Evolutionary conservation across 331 rosid genomes (phyloP), one percentile per base, ranked within the genome.

Genomic region (Malus hybrid): DNA sequence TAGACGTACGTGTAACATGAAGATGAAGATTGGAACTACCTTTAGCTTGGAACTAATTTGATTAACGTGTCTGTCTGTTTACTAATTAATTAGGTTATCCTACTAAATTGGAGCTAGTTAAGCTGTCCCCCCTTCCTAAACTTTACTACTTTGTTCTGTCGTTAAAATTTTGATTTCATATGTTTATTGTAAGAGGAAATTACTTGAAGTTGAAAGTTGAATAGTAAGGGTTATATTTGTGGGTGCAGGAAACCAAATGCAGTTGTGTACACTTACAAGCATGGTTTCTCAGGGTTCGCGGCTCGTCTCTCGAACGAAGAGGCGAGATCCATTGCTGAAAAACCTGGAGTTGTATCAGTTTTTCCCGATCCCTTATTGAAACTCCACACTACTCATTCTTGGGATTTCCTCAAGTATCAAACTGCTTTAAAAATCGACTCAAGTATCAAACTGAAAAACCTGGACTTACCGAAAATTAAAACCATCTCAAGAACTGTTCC

Each of bases 221-320:
- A 14, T 48, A 14, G 55, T 48, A 15, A 5, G 56, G 56, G 20
- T 50, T 31, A 46, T 64, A 13, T 28, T 39, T 75, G 61, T 31
- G 50, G 16, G 44, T 24, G 29, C 22, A 93, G 98, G 89, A 87
- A 86, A 42, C 57, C 44, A 65, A 91, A 77, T 10, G 90, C 90
- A 18, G 29, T 91, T 73, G 83, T 91, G 59, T 90, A 78, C 14
- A 88, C 86, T 46, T 94, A 94, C 33, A 90, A 32, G 65, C 85
- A 91, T 65, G 98, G 98, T 15, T 91, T 94, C 85, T 86, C 96
- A 3, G 98, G 98, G 2, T 94, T 94, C 28, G 97, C 96, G 2
- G 96, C 96, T 46, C 89, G 80, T 20, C 39, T 94, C 34, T 76
- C 98, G 0, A 73, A 87, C 70, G 78, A 80, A 27, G 96, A 91